phyloP scores from a whole-genome alignment of 495 filamentous ascomycete species.

The Haplographium delicatum region DNA sequence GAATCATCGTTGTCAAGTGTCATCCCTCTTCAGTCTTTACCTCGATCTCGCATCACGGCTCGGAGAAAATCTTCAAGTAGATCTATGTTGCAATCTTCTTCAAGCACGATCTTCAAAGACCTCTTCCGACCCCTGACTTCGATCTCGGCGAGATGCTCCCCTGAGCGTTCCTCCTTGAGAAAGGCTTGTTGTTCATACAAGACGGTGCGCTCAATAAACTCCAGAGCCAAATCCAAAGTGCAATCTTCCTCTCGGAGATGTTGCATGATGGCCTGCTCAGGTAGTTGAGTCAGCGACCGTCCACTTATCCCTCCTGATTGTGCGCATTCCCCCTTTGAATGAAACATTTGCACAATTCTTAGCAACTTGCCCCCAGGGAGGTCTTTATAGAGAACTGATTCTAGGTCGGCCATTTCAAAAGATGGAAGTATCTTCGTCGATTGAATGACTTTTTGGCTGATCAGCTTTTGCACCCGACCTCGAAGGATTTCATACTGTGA shows the following conservation, averaged over 20 bases:
- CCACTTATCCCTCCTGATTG: slow-evolving; percentile 14
- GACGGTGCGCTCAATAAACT: slow-evolving; percentile 10
- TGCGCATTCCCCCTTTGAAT: neutral
- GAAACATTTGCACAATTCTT: slow-evolving; percentile 3
- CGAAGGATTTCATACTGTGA: slow-evolving; percentile 42
- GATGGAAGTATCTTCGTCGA: slow-evolving; percentile 10
- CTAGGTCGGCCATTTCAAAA: slow-evolving; percentile 10
- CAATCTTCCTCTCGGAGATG: slow-evolving; percentile 16
- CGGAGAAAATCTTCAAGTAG: slow-evolving; percentile 1
- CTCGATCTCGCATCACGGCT: neutral
- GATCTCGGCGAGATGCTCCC: neutral
- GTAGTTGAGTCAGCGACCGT: slow-evolving; percentile 17
- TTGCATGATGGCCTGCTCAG: slow-evolving; percentile 15
- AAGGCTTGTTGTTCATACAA: slow-evolving; percentile 1
- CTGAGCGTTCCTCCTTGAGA: neutral
- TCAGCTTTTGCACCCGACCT: slow-evolving; percentile 15
- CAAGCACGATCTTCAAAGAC: neutral
- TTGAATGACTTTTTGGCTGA: slow-evolving; percentile 8
- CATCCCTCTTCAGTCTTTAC: no score
- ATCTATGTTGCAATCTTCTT: slow-evolving; percentile 1
- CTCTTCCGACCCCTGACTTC: slow-evolving; percentile 9
- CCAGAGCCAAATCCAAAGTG: slow-evolving; percentile 13
- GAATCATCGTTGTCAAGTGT: no score
- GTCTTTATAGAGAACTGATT: neutral
- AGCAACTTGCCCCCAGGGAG: slow-evolving; percentile 9